Conservation (phyloP, 306 rosid species). For the Potentilla sterilis region DNA sequence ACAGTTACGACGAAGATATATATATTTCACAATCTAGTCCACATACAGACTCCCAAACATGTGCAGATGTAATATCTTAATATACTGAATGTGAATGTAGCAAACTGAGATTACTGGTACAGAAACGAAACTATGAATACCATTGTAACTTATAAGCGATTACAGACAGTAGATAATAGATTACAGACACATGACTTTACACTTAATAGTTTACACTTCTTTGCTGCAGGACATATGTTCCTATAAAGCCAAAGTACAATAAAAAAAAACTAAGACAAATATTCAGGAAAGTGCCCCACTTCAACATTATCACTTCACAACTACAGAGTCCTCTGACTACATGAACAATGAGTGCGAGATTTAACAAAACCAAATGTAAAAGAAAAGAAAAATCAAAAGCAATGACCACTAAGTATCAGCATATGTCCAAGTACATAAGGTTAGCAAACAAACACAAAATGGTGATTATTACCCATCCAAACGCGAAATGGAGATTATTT, state of each 20-base stretch:
- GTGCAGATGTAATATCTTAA: neutral
- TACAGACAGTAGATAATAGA: neutral
- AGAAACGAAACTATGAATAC: neutral
- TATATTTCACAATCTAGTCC: neutral
- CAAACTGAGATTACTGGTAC: neutral
- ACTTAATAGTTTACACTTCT: neutral
- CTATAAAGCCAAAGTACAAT: neutral
- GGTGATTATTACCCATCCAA: slow-evolving; percentile 63
- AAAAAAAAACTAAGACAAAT: neutral
- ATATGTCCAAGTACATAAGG: neutral
- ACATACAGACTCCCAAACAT: neutral
- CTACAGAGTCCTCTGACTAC: slow-evolving; percentile 14
- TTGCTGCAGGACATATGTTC: neutral
- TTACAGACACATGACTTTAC: neutral
- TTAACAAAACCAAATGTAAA: neutral
- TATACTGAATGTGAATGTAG: neutral
- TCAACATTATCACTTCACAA: neutral
- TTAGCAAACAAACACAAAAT: neutral
- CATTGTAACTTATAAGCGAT: neutral
- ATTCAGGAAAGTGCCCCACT: neutral
- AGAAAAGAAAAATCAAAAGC: neutral
- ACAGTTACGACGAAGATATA: neutral
- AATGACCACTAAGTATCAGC: slow-evolving; percentile 8
- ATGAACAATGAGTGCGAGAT: slow-evolving; percentile 3
- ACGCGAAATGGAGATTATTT: slow-evolving; percentile 67